Base-by-base conservation (phyloP, 768 basidiomycete genomes). In the Suillus placidus region DNA sequence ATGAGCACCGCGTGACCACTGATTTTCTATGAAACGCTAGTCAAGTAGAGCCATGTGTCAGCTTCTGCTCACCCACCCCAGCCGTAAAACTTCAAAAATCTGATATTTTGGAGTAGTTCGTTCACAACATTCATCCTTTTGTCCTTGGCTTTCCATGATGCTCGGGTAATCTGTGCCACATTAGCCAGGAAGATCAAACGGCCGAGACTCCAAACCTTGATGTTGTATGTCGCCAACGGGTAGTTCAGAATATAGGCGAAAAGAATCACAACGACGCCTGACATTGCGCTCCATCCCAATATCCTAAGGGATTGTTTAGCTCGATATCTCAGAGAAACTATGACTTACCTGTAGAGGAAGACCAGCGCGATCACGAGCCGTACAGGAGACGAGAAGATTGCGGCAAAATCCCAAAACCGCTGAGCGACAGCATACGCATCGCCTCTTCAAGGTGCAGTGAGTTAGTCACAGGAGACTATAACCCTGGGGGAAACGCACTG, bases 271-370 rank as follows among this genome's bases (percentile, higher is more conserved):
- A 80, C 80, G 13, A 91, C 88, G 8, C 91, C 91, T 32, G 88
- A 85, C 40, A 93, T 81, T 1, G 90, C 87, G 63, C 88, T 89
- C 89, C 91, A 92, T 6, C 93, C 93, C 34, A 94, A 81, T 43
- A 93, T 79, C 42, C 90, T 93, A 63, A 70, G 64, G 43, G 13
- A 43, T 61, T 30, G 2, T 14, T 65, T 49, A 64, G 34, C 16
- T 38, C 18, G 23, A 63, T 60, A 37, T 34, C 38, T 60, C 35
- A 18, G n/a, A 26, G 32, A 37, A 32, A 6, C 12, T 12, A 8
- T 32, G 7, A 74, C 85, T 71, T 66, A 91, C 92, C 84, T 82
- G 75, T 93, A 92, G 5, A 94, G 80, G 74, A 92, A 94, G 3
- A 85, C 74, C 30, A 90, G 72, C 12, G 91, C 88, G 51, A 93